Conservation (phyloP, 2,329 filamentous ascomycete genomes). For the Trichoderma sp. region DNA sequence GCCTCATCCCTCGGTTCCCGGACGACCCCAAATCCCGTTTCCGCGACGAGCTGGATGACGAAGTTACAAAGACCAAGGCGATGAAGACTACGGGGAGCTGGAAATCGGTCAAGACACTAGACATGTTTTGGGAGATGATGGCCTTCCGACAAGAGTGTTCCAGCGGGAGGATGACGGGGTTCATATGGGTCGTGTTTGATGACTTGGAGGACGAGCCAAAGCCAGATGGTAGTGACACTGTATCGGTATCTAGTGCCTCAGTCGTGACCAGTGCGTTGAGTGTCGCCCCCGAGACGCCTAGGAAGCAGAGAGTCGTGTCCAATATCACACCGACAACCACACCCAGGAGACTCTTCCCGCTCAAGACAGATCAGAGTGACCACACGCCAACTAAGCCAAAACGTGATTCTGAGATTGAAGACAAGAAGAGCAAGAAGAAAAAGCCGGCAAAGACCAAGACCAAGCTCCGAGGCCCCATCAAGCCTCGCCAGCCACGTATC, state of each 20-base stretch:
- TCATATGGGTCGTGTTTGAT: conserved; percentile 88
- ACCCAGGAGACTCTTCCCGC: conserved; percentile 33
- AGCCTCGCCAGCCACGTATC: conserved; percentile 60
- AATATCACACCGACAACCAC: conserved; percentile 33
- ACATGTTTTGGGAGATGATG: conserved; percentile 99
- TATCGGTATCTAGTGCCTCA: conserved; percentile 31
- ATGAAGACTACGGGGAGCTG: conserved; percentile 64
- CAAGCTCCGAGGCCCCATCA: conserved; percentile 57
- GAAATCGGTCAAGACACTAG: conserved; percentile 77
- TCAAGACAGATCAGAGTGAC: conserved; percentile 21
- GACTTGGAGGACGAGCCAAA: conserved; percentile 32
- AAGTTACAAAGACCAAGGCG: conserved; percentile 57
- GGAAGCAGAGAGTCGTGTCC: conserved; percentile 26
- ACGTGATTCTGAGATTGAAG: neutral
- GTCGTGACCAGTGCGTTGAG: conserved; percentile 22
- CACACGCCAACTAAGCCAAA: neutral
- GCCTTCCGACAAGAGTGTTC: conserved; percentile 94
- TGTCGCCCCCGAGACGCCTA: conserved; percentile 33
- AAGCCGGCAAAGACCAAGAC: conserved; percentile 43
- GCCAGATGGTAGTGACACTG: conserved; percentile 2
- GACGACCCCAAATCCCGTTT: conserved; percentile 95
- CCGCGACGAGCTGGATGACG: conserved; percentile 82
- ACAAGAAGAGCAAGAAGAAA: conserved; percentile 24
- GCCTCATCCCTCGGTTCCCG: conserved; percentile 84
- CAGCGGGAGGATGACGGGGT: conserved; percentile 85